Evolutionary conservation across 345 rosid species (phyloP).

Genomic region (Viola odorata): DNA sequence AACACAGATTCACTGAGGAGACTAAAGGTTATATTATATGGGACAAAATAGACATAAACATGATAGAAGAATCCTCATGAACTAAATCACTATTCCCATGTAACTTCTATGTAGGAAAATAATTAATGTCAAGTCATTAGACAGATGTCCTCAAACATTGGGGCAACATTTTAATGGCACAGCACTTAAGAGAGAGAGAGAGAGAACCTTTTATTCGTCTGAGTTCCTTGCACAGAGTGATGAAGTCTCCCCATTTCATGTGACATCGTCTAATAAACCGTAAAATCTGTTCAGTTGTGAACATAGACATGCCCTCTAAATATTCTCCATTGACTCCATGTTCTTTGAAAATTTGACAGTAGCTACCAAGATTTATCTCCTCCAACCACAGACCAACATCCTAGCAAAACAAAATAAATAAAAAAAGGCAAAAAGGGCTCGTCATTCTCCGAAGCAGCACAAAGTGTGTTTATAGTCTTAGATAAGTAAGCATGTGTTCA

Average conservation of each 20-base stretch:
- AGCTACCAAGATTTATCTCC: slow-evolving; percentile 83
- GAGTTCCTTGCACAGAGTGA: slow-evolving; percentile 93
- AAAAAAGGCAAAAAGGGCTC: not conserved
- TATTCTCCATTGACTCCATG: slow-evolving; percentile 92
- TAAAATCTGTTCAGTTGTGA: slow-evolving; percentile 96
- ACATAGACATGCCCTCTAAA: slow-evolving; percentile 95
- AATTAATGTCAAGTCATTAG: too few species aligned
- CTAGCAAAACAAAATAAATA: slow-evolving; percentile 25
- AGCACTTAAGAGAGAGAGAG: slow-evolving; percentile 1
- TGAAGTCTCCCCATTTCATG: slow-evolving; percentile 99
- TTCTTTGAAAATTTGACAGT: slow-evolving; percentile 85
- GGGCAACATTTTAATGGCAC: not conserved
- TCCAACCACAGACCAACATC: slow-evolving; percentile 98
- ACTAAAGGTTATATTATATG: not conserved
- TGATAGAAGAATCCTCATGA: too few species aligned
- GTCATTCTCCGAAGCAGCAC: not conserved
- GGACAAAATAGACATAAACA: too few species aligned
- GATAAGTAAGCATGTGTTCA: not conserved
- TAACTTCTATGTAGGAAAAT: too few species aligned
- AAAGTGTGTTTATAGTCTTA: not conserved
- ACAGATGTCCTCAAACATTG: not conserved
- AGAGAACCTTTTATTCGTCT: slow-evolving; percentile 81
- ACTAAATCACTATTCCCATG: too few species aligned
- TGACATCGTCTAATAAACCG: slow-evolving; percentile 96
- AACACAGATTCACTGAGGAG: not conserved